These are phyloP conservation scores for Stenocarpella maydis DNA, from an alignment of 2,329 filamentous ascomycete species.

Conservation along the genomic window DNA sequence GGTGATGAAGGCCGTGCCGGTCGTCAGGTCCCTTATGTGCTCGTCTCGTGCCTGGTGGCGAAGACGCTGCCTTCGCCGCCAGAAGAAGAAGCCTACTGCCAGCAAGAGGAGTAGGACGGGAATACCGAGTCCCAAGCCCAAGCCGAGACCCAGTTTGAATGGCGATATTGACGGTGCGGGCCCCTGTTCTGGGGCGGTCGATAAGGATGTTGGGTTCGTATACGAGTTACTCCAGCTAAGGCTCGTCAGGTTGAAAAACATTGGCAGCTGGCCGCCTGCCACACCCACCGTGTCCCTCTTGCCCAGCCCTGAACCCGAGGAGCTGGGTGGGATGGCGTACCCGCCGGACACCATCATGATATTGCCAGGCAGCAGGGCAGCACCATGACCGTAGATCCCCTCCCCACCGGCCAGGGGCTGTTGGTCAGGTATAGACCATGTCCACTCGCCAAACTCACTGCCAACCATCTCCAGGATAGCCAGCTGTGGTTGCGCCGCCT, in stretches of 20 bases:
- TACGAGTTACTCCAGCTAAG: slow-evolving; percentile 62
- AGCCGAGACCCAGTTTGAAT: slow-evolving; percentile 64
- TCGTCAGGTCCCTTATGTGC: slow-evolving; percentile 27
- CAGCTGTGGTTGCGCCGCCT: slow-evolving; percentile 82
- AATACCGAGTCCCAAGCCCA: slow-evolving; percentile 72
- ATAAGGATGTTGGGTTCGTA: slow-evolving; percentile 50
- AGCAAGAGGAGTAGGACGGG: slow-evolving; percentile 58
- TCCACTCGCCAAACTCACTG: slow-evolving; percentile 74
- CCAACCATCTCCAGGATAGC: slow-evolving; percentile 78
- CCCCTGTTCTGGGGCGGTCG: not conserved
- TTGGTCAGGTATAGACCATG: slow-evolving; percentile 69
- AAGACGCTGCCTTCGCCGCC: slow-evolving; percentile 53
- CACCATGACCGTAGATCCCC: slow-evolving; percentile 70
- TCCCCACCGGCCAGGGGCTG: slow-evolving; percentile 51
- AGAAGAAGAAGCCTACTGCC: slow-evolving; percentile 53
- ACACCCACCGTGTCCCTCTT: slow-evolving; percentile 25
- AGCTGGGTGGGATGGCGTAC: slow-evolving; percentile 55
- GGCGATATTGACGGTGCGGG: slow-evolving; percentile 36
- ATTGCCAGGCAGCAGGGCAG: slow-evolving; percentile 69
- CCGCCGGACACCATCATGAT: slow-evolving; percentile 75
- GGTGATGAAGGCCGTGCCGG: slow-evolving; percentile 33
- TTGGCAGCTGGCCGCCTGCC: slow-evolving; percentile 39
- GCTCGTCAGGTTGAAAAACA: slow-evolving; percentile 66
- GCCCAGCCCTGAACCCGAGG: slow-evolving; percentile 14
- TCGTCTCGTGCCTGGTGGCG: slow-evolving; percentile 52